phyloP scores from a whole-genome alignment of 2,329 filamentous ascomycete species.

The Penicillium palitans region DNA sequence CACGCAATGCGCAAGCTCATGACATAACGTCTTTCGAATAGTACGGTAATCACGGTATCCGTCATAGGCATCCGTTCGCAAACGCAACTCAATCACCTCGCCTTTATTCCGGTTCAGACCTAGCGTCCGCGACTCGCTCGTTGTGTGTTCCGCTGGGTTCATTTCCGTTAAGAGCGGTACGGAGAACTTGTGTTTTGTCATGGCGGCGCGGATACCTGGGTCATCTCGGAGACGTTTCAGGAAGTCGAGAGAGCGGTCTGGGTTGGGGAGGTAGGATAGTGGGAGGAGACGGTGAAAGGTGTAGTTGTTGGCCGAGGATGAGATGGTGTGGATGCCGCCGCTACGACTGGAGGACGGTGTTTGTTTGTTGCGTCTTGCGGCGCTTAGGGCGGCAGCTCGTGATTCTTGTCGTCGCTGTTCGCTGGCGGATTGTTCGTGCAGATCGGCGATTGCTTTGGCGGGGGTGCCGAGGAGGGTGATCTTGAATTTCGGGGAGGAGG shows the following conservation, averaged over 20 bases:
- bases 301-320: conserved; percentile 63
- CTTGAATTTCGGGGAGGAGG: conserved; percentile 43
- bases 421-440: conserved; percentile 40
- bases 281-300: conserved; percentile 79
- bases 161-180: conserved; percentile 92
- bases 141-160: conserved; percentile 84
- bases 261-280: conserved; percentile 73
- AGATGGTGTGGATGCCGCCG: conserved; percentile 34
- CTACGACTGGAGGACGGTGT: conserved; percentile 9
- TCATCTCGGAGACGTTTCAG: conserved; percentile 77
- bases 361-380: conserved; percentile 19
- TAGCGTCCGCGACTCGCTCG: conserved; percentile 75
- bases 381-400: conserved; percentile 29
- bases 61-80: conserved; percentile 92
- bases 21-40: conserved; percentile 87
- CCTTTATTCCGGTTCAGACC: conserved; percentile 86
- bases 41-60: conserved; percentile 91
- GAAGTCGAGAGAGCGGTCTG: conserved; percentile 68
- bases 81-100: conserved; percentile 83
- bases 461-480: conserved; percentile 50
- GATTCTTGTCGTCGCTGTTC: conserved; percentile 32
- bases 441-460: conserved; percentile 42
- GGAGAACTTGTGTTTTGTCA: conserved; percentile 80
- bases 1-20: conserved; percentile 93
- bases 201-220: conserved; percentile 77